Evolutionary conservation across 1,284 basidiomycete species (phyloP).

Genomic region (Ganoderma sinense): DNA sequence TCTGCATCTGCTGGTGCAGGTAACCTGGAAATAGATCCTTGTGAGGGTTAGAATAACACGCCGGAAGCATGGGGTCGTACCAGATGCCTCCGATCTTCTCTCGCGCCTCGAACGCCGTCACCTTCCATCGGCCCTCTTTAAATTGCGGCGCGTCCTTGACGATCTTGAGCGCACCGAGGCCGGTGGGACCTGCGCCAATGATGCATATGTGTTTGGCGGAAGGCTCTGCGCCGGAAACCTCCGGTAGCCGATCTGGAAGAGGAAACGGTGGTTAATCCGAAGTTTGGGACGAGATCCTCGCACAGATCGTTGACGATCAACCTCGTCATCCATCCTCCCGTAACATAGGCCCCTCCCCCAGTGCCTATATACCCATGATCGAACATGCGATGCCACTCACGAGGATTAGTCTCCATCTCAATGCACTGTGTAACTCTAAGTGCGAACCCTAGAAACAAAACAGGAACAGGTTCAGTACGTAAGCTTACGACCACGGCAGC

Average conservation of each 20-base stretch:
- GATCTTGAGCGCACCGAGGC: conserved; percentile 71
- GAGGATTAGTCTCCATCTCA: background rate
- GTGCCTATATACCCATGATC: background rate
- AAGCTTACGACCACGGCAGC: no score
- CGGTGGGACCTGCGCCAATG: conserved; percentile 74
- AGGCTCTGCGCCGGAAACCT: background rate
- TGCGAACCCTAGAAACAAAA: background rate
- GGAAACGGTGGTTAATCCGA: background rate
- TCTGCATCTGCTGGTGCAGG: conserved; percentile 57
- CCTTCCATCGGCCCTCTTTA: conserved; percentile 63
- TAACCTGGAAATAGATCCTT: conserved; percentile 48
- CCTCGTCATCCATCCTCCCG: background rate
- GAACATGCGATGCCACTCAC: background rate
- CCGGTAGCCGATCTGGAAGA: background rate
- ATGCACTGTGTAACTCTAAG: background rate
- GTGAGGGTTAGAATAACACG: background rate
- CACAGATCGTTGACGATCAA: background rate
- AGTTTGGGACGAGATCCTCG: background rate
- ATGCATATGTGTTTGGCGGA: conserved; percentile 57
- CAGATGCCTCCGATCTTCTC: conserved; percentile 77
- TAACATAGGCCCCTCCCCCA: background rate
- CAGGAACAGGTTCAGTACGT: background rate
- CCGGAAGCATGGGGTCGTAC: conserved; percentile 45
- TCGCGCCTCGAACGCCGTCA: conserved; percentile 67
- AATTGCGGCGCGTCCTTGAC: conserved; percentile 64